These are phyloP conservation scores for Priceomyces carsonii DNA, from an alignment of 805 yeast genomes.

Conservation along the genomic window DNA sequence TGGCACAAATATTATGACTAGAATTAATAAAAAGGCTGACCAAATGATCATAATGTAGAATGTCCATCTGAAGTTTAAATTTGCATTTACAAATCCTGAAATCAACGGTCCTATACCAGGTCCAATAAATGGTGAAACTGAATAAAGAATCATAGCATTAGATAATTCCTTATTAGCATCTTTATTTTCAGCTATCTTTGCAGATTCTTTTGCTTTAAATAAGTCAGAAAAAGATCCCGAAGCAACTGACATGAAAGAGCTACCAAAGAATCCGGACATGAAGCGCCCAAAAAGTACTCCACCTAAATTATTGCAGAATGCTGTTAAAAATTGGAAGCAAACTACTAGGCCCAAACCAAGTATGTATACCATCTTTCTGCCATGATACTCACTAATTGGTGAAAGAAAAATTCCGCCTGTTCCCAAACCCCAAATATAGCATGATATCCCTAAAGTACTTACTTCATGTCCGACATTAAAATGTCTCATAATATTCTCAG, in stretches of 20 bases:
- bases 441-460: constrained; percentile 25
- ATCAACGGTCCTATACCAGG: constrained; percentile 31
- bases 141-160: constrained; percentile 24
- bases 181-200: constrained; percentile 27
- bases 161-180: constrained; percentile 20
- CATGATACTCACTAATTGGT: constrained; percentile 61
- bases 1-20: constrained; percentile 24
- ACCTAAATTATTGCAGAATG: constrained; percentile 24
- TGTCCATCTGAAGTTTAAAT: constrained; percentile 24
- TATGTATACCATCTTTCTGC: constrained; percentile 54
- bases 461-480: constrained; percentile 25
- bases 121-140: constrained; percentile 30
- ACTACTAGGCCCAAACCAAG: constrained; percentile 18
- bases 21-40: constrained; percentile 17
- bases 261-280: constrained; percentile 27
- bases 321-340: constrained; percentile 24
- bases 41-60: constrained; percentile 26
- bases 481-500: constrained; percentile 20
- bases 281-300: constrained; percentile 27
- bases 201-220: too few species aligned
- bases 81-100: constrained; percentile 24
- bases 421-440: constrained; percentile 29
- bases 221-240: constrained; percentile 30
- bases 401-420: constrained; percentile 46
- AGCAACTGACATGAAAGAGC: constrained; percentile 30